These are phyloP conservation scores for Trichophaea hybrida DNA, from an alignment of 2,329 filamentous ascomycete species.

Conservation along the genomic window DNA sequence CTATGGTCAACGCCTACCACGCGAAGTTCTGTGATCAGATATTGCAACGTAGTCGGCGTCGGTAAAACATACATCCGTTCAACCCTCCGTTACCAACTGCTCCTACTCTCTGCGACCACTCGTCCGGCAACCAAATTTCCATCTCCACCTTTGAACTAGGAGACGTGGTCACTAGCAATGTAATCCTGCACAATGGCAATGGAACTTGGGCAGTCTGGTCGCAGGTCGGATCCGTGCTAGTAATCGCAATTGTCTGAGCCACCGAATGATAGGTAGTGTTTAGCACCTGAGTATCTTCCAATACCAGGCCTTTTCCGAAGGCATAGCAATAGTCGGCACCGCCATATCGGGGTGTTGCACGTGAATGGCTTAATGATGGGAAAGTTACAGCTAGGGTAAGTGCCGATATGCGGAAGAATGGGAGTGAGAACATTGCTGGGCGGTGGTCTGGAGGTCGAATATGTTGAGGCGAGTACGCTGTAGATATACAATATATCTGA, in stretches of 20 bases:
- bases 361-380: no score
- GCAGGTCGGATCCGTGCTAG: background rate
- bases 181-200: background rate
- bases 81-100: background rate
- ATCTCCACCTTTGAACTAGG: slow-evolving; percentile 11
- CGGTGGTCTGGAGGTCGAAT: no score
- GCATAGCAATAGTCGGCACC: background rate
- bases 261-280: background rate
- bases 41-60: no score
- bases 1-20: background rate
- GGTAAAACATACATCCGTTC: background rate
- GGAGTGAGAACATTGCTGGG: no score
- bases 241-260: background rate
- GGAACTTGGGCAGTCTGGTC: background rate
- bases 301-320: background rate
- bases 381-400: no score
- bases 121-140: slow-evolving; percentile 15
- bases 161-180: slow-evolving; percentile 3
- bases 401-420: no score
- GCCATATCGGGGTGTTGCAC: background rate
- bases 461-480: no score
- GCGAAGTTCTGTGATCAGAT: no score
- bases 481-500: no score
- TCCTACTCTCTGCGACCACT: slow-evolving; percentile 3
- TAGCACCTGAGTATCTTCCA: background rate